These are phyloP conservation scores for Bipolaris sorokiniana DNA, from an alignment of 2,329 filamentous ascomycete genomes.

Conservation along the genomic window DNA sequence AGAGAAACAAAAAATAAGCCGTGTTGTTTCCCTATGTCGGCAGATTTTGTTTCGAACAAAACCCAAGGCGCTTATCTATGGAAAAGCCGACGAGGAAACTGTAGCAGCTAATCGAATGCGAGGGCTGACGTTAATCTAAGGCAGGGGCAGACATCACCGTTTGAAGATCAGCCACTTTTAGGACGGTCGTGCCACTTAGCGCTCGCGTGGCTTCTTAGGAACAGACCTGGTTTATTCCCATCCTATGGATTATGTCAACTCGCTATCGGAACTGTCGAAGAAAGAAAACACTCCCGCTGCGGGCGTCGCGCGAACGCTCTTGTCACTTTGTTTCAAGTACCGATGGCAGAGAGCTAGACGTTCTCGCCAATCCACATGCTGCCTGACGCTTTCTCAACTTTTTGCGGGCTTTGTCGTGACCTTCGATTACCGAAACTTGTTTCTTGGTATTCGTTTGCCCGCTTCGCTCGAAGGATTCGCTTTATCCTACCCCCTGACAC, in stretches of 20 bases:
- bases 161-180: constrained; percentile 44
- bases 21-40: not conserved
- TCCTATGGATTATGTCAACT: constrained; percentile 27
- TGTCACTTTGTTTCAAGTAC: constrained; percentile 12
- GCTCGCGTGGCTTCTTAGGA: constrained; percentile 25
- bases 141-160: constrained; percentile 36
- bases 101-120: constrained; percentile 10
- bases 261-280: constrained; percentile 1
- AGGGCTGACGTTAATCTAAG: constrained; percentile 27
- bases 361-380: not conserved
- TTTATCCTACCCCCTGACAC: constrained; percentile 27
- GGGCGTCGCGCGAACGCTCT: constrained; percentile 2
- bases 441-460: not conserved
- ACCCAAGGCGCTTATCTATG: not conserved
- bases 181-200: constrained; percentile 27
- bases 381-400: not conserved
- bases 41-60: not conserved
- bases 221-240: constrained; percentile 16
- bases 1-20: not conserved
- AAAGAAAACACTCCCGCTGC: constrained; percentile 18
- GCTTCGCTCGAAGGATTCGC: constrained; percentile 3
- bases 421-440: constrained; percentile 1
- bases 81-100: constrained; percentile 6
- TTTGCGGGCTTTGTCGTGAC: not conserved
- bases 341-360: not conserved